A percentile compares a stretch with the other conserved stretches of the same genome.
These are phyloP conservation scores for Annulohypoxylon stygium DNA, from an alignment of 495 filamentous ascomycete species.

Conservation along the genomic window DNA sequence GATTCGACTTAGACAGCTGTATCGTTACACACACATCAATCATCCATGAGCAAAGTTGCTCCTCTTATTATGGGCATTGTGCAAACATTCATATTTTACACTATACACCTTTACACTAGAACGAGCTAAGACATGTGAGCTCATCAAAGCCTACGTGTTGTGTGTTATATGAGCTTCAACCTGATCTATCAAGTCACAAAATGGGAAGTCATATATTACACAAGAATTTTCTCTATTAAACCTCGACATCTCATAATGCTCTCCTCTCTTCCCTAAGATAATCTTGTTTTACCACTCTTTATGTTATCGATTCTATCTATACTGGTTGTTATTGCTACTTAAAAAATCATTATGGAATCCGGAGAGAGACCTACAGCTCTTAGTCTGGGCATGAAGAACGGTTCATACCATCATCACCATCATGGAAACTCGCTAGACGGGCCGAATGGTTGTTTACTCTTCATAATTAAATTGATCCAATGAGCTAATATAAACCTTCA, in stretches of 20 bases:
- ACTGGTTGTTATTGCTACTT: constrained; percentile 6
- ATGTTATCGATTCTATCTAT: constrained; percentile 6
- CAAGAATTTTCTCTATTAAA: neutral
- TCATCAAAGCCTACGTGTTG: neutral
- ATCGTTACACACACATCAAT: constrained; percentile 1
- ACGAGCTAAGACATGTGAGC: neutral
- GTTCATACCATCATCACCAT: constrained; percentile 31
- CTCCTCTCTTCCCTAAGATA: constrained; percentile 1
- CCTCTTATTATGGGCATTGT: constrained; percentile 4
- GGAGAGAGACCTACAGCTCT: constrained; percentile 26
- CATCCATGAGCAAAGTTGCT: constrained; percentile 22
- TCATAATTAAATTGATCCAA: neutral
- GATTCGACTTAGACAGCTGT: neutral
- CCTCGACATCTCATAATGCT: neutral
- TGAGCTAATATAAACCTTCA: constrained; percentile 40
- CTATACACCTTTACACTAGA: neutral
- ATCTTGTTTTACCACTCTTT: neutral
- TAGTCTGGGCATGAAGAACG: constrained; percentile 23
- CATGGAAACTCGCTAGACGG: constrained; percentile 19
- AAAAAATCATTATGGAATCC: constrained; percentile 26
- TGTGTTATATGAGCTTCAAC: constrained; percentile 1
- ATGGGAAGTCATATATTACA: neutral
- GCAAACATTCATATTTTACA: constrained; percentile 11
- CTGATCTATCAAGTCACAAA: neutral
- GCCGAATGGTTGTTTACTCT: constrained; percentile 28